Evolutionary conservation across 2,329 filamentous ascomycete species (phyloP).

Genomic region (Cytospora mali): DNA sequence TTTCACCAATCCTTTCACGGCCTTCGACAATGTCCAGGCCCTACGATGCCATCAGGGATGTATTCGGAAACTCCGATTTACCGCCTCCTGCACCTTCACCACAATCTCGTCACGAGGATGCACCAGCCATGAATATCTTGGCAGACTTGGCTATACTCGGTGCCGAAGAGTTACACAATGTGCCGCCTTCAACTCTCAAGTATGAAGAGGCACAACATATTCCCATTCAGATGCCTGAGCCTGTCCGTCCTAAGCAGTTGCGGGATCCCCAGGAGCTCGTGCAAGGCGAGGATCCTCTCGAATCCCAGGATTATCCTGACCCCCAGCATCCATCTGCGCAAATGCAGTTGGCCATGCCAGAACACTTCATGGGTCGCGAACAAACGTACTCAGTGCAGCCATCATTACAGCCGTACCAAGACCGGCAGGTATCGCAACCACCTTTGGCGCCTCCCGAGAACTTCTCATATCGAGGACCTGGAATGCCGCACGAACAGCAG

Average conservation of each 20-base stretch:
- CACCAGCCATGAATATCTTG: slow-evolving; percentile 13
- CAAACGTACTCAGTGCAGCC: slow-evolving; percentile 12
- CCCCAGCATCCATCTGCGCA: slow-evolving; percentile 21
- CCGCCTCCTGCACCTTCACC: slow-evolving; percentile 30
- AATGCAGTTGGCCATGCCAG: slow-evolving; percentile 18
- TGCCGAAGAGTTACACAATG: neutral
- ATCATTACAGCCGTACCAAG: slow-evolving; percentile 18
- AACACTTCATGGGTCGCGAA: slow-evolving; percentile 21
- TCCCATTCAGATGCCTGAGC: slow-evolving; percentile 28
- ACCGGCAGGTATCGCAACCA: slow-evolving; percentile 18
- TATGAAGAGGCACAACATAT: slow-evolving; percentile 22
- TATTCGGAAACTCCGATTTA: slow-evolving; percentile 42
- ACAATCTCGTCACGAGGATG: slow-evolving; percentile 15
- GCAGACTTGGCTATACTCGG: slow-evolving; percentile 17
- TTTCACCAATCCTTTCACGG: slow-evolving; percentile 18
- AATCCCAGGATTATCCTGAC: slow-evolving; percentile 19
- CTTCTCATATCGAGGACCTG: slow-evolving; percentile 21
- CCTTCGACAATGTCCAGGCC: slow-evolving; percentile 39
- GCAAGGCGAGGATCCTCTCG: slow-evolving; percentile 7
- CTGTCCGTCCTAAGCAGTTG: slow-evolving; percentile 25
- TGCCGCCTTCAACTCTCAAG: neutral
- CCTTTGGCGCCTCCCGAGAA: slow-evolving; percentile 25
- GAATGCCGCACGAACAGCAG: slow-evolving; percentile 22
- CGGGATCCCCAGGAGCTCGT: slow-evolving; percentile 26
- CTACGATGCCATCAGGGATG: slow-evolving; percentile 49